phyloP scores from a whole-genome alignment of 345 rosid genomes.

The Moringa oleifera region DNA sequence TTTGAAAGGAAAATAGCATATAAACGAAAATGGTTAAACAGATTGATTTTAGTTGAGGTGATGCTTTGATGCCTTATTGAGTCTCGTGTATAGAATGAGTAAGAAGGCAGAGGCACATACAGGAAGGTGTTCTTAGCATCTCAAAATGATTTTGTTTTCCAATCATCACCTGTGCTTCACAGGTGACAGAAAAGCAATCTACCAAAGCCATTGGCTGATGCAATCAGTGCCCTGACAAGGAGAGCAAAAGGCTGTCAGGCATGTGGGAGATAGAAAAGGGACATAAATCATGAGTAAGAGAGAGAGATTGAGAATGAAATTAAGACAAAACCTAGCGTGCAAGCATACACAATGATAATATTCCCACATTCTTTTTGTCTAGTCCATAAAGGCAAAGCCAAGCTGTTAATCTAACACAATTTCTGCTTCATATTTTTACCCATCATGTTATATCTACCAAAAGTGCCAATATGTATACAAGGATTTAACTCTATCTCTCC shows the following conservation, averaged over 20 bases:
- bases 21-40: neutral
- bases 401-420: neutral
- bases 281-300: slow-evolving; percentile 12
- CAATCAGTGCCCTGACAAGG: slow-evolving; percentile 20
- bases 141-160: slow-evolving; percentile 17
- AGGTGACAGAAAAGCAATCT: slow-evolving; percentile 3
- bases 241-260: slow-evolving; percentile 34
- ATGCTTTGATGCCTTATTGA: neutral
- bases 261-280: slow-evolving; percentile 32
- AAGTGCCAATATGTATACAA: no score
- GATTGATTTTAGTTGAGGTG: no score
- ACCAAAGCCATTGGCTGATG: slow-evolving; percentile 12
- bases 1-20: neutral
- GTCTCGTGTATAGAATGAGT: neutral
- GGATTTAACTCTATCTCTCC: neutral
- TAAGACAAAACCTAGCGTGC: slow-evolving; percentile 39
- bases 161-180: slow-evolving; percentile 7
- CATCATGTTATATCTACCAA: neutral
- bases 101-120: slow-evolving; percentile 12
- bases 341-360: slow-evolving; percentile 34
- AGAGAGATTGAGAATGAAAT: slow-evolving; percentile 4
- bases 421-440: neutral
- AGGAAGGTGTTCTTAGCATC: slow-evolving; percentile 17
- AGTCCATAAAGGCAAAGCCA: neutral
- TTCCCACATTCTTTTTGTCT: slow-evolving; percentile 32